Conservation (phyloP, 2,329 filamentous ascomycete species). For the Aspergillus brasiliensis region DNA sequence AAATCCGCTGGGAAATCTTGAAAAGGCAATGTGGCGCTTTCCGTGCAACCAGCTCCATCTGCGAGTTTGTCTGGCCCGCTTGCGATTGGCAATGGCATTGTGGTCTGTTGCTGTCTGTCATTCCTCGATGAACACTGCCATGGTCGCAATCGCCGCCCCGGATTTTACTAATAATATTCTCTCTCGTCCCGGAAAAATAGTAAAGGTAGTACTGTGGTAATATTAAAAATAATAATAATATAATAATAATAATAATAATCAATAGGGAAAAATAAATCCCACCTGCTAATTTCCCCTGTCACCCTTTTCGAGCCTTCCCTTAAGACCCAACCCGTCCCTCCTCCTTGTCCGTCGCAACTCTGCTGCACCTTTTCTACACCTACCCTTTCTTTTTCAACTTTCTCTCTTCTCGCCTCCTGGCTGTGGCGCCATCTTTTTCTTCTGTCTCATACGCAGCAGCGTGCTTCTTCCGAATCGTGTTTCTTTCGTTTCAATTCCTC, state of each 20-base stretch:
- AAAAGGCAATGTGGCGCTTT: constrained; percentile 16
- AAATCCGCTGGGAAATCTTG: neutral
- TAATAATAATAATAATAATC: constrained; percentile 5
- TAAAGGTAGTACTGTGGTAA: constrained; percentile 3
- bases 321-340: constrained; percentile 13
- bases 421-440: constrained; percentile 5
- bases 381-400: constrained; percentile 10
- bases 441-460: neutral
- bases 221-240: constrained; percentile 3
- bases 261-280: neutral
- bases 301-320: constrained; percentile 1
- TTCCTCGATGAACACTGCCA: constrained; percentile 11
- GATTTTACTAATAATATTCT: constrained; percentile 7
- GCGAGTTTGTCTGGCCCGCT: constrained; percentile 9
- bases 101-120: constrained; percentile 17
- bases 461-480: neutral
- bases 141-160: constrained; percentile 13
- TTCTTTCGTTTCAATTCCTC: neutral
- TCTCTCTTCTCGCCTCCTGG: constrained; percentile 6
- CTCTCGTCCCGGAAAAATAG: neutral
- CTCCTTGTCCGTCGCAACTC: constrained; percentile 14
- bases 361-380: neutral
- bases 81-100: constrained; percentile 16
- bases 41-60: constrained; percentile 5
- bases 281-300: neutral